Percentiles rank a stretch among this genome's conserved stretches.
Conservation (phyloP, 2,329 filamentous ascomycete genomes). For the Alternaria sp. region DNA sequence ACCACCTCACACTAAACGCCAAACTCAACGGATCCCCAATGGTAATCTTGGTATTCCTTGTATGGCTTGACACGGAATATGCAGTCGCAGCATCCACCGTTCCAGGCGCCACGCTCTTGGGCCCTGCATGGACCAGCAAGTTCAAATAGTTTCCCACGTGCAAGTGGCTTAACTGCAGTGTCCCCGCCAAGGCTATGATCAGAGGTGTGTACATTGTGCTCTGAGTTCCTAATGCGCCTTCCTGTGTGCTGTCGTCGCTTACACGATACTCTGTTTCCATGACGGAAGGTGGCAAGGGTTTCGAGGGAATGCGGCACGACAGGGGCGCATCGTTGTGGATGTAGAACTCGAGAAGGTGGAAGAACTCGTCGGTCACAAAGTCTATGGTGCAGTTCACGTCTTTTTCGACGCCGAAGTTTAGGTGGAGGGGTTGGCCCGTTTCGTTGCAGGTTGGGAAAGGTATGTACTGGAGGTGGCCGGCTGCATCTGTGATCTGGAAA, state of each 20-base stretch:
- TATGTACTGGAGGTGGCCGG: slow-evolving; percentile 87
- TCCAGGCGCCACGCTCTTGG: slow-evolving; percentile 63
- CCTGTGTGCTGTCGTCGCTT: slow-evolving; percentile 51
- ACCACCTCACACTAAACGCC: slow-evolving; percentile 85
- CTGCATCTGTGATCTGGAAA: slow-evolving; percentile 71
- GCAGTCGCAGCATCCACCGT: slow-evolving; percentile 87
- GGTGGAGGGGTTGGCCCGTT: slow-evolving; percentile 80
- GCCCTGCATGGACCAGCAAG: slow-evolving; percentile 78
- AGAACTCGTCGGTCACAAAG: slow-evolving; percentile 79
- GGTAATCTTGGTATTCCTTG: slow-evolving; percentile 70
- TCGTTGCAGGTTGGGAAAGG: slow-evolving; percentile 92
- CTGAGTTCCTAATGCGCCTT: slow-evolving; percentile 47
- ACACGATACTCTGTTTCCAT: slow-evolving; percentile 41
- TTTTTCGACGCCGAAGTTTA: slow-evolving; percentile 82
- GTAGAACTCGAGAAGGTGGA: slow-evolving; percentile 94
- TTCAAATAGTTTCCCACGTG: slow-evolving; percentile 92
- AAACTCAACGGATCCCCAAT: slow-evolving; percentile 87
- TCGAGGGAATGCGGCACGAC: slow-evolving; percentile 85
- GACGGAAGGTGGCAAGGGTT: slow-evolving; percentile 64
- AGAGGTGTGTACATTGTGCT: slow-evolving; percentile 73
- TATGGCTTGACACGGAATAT: slow-evolving; percentile 77
- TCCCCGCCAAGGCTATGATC: slow-evolving; percentile 88
- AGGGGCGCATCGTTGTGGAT: slow-evolving; percentile 95
- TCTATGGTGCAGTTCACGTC: slow-evolving; percentile 87
- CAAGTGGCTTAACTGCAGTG: slow-evolving; percentile 81